Evolutionary conservation across 768 basidiomycete genomes (phyloP).

Genomic region (Mycena rebaudengoi): DNA sequence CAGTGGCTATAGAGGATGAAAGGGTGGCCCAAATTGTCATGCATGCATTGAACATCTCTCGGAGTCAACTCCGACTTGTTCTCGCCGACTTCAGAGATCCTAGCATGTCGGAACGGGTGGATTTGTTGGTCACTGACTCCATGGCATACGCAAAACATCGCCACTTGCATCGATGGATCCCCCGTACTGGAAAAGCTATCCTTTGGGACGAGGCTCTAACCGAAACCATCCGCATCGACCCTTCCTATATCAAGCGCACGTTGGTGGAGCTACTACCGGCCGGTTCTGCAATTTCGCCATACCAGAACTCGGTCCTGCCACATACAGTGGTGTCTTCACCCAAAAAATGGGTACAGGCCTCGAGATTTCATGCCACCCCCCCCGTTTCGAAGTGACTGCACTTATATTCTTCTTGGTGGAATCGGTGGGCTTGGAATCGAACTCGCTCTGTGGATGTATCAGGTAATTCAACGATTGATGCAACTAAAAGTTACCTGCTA

Average conservation of each 20-base stretch:
- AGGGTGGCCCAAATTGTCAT: neutral
- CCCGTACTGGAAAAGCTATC: slow-evolving; percentile 1
- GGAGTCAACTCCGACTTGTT: neutral
- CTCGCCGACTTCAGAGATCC: neutral
- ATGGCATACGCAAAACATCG: neutral
- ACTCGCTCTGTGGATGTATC: slow-evolving; percentile 51
- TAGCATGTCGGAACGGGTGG: neutral
- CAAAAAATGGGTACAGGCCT: no score
- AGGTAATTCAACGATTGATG: slow-evolving; percentile 33
- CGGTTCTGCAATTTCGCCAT: neutral
- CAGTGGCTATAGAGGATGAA: neutral
- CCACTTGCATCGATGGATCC: slow-evolving; percentile 18
- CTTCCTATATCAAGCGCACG: neutral
- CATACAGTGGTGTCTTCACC: no score
- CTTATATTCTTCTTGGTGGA: slow-evolving; percentile 51
- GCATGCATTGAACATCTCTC: neutral
- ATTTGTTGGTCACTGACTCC: slow-evolving; percentile 9
- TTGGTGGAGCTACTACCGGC: neutral
- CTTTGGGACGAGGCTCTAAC: slow-evolving; percentile 2
- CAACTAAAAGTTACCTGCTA: neutral
- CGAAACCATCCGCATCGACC: neutral
- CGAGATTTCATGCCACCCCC: no score
- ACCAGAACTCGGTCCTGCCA: no score
- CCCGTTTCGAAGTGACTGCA: no score
- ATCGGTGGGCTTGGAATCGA: slow-evolving; percentile 48